Base-by-base conservation (phyloP, 1,284 basidiomycete species). In the Inonotus obliquus region DNA sequence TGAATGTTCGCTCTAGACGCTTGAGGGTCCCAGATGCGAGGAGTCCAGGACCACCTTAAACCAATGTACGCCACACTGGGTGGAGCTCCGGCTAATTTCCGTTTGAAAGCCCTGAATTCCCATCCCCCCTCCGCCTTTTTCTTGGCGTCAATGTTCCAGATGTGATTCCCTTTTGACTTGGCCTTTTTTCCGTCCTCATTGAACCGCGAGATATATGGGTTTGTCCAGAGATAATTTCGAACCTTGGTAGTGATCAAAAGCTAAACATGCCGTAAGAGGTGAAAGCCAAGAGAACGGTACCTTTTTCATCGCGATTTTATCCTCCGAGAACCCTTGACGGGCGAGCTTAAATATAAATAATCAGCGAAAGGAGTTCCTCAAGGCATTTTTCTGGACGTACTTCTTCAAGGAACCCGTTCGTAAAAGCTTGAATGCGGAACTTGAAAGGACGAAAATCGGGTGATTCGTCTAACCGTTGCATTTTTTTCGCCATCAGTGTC, bases 131-230 rank as follows among this genome's bases (percentile, higher is more conserved):
- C 89, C 10, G 78, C 73, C 9, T 76, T 70, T 71, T 95, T 98
- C 76, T 89, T 94, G 19, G 95, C 97, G 69, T 98, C 94, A 55
- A 99, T 91, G 71, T 96, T 96, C 97, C 97, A 99, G 67, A 99
- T 97, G 72, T 99, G 96, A 75, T 99, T 99, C 57, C 97, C 97
- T 79, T 98, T 98, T 58, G 94, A 96, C 77, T 99, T 99, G 37
- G 96, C 93, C 77, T 99, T 99, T 76, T 98, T 98, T 38, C 95
- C 97, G 73, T 99, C 97, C 70, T 98, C 95, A 73, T 99, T 99
- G 82, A 96, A 99, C 29, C 97, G 91, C 51, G 96, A 91, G 71
- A 99, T 99, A 71, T 91, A 91, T 25, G 91, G 89, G 67, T 91
- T 88, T 67, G 80, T 90, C 97, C 97, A 99, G 53, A 99, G 84